These are phyloP conservation scores for Cruciata laevipes DNA, from an alignment of 257 asterid genomes.

Conservation along the genomic window DNA sequence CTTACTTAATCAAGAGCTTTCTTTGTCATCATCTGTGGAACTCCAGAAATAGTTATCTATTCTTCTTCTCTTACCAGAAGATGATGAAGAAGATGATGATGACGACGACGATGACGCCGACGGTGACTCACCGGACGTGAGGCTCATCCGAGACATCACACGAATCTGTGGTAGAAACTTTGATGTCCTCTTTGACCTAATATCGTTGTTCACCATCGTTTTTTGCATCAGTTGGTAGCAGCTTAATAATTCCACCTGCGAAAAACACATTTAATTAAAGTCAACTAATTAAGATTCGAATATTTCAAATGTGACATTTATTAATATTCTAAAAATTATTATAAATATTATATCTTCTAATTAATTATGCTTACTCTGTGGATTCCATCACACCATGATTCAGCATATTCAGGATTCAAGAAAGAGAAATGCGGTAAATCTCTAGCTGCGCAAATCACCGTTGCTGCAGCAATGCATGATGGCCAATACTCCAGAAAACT, in stretches of 20 bases:
- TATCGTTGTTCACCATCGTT: slow-evolving; percentile 6
- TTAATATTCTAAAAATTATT: too few relatives aligned
- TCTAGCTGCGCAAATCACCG: slow-evolving; percentile 70
- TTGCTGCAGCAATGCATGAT: slow-evolving; percentile 86
- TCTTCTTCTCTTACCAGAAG: slow-evolving; percentile 68
- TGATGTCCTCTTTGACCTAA: slow-evolving; percentile 43
- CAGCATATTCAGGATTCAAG: slow-evolving; percentile 69
- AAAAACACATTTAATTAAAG: neutral
- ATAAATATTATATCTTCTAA: neutral
- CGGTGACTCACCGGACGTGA: slow-evolving; percentile 29
- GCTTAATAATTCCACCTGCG: slow-evolving; percentile 57
- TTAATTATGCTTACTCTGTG: slow-evolving; percentile 46
- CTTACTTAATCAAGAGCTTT: slow-evolving; percentile 21
- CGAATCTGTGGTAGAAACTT: slow-evolving; percentile 77
- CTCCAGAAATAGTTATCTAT: slow-evolving; percentile 45
- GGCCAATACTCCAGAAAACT: slow-evolving; percentile 73
- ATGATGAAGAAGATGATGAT: slow-evolving; percentile 39
- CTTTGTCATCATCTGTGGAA: slow-evolving; percentile 42
- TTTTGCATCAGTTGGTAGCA: slow-evolving; percentile 51
- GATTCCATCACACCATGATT: slow-evolving; percentile 87
- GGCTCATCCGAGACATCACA: slow-evolving; percentile 58
- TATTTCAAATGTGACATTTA: too few relatives aligned
- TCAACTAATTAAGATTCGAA: neutral
- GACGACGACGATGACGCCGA: slow-evolving; percentile 16
- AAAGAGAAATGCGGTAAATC: slow-evolving; percentile 66